These are phyloP conservation scores for Dactylis glomerata DNA, from an alignment of 176 grass and related monocot genomes.

Conservation along the genomic window DNA sequence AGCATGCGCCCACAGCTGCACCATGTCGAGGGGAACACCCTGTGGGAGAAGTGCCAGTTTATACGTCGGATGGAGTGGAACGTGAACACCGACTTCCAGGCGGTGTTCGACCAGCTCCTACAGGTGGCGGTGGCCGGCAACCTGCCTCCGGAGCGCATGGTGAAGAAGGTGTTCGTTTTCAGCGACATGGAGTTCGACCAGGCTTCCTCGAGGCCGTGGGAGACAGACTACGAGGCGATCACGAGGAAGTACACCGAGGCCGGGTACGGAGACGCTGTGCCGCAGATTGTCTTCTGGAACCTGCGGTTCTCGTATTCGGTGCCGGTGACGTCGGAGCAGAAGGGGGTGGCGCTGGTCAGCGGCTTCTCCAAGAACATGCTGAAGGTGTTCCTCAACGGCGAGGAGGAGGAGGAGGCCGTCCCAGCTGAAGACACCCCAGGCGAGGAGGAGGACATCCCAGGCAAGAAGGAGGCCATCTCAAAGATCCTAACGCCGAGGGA, in stretches of 20 bases:
- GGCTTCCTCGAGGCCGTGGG: slow-evolving; percentile 58
- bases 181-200: slow-evolving; percentile 91
- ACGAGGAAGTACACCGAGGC: slow-evolving; percentile 47
- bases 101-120: slow-evolving; percentile 67
- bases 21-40: slow-evolving; percentile 33
- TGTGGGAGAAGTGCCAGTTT: slow-evolving; percentile 47
- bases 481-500: slow-evolving; percentile 7
- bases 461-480: slow-evolving; percentile 30
- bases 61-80: slow-evolving; percentile 42
- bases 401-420: neutral
- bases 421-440: too few relatives aligned
- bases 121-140: slow-evolving; percentile 37
- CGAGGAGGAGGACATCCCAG: too few relatives aligned
- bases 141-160: slow-evolving; percentile 52
- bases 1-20: slow-evolving; percentile 45
- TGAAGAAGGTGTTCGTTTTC: slow-evolving; percentile 69
- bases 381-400: slow-evolving; percentile 51
- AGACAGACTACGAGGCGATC: slow-evolving; percentile 84
- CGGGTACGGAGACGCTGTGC: slow-evolving; percentile 52
- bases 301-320: slow-evolving; percentile 45
- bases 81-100: slow-evolving; percentile 68
- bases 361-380: slow-evolving; percentile 80
- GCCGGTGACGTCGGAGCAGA: slow-evolving; percentile 44
- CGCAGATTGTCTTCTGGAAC: slow-evolving; percentile 85
- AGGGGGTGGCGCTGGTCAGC: slow-evolving; percentile 69